phyloP scores from a whole-genome alignment of 306 rosid genomes.

The Herpetospermum pedunculosum region DNA sequence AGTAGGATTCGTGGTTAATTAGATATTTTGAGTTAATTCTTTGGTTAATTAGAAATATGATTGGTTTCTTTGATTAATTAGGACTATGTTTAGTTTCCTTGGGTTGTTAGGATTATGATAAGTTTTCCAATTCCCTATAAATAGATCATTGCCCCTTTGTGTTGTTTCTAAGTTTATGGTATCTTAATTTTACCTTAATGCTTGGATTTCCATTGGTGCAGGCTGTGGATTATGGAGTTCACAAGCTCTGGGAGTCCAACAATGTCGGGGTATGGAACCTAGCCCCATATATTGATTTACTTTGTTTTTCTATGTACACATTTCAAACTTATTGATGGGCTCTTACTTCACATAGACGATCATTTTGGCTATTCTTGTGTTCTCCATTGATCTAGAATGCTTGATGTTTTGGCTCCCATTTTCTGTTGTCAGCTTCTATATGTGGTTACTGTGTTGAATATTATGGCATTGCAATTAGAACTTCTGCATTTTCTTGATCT shows the following conservation, averaged over 20 bases:
- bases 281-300: neutral
- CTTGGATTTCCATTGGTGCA: slow-evolving; percentile 21
- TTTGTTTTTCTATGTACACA: neutral
- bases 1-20: too few species aligned
- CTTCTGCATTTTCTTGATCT: neutral
- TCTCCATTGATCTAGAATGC: neutral
- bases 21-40: too few species aligned
- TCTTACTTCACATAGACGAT: neutral
- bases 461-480: neutral
- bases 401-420: neutral
- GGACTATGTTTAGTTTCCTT: too few species aligned
- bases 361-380: neutral
- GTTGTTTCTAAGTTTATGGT: neutral
- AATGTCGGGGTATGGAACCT: slow-evolving; percentile 67
- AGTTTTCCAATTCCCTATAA: too few species aligned
- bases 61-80: too few species aligned
- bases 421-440: neutral
- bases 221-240: slow-evolving; percentile 97
- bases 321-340: neutral
- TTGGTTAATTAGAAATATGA: too few species aligned
- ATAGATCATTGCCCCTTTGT: too few species aligned
- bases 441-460: neutral
- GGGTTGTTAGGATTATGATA: too few species aligned
- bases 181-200: neutral
- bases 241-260: slow-evolving; percentile 79